Conservation (phyloP, 306 rosid species). For the Comarum palustre region DNA sequence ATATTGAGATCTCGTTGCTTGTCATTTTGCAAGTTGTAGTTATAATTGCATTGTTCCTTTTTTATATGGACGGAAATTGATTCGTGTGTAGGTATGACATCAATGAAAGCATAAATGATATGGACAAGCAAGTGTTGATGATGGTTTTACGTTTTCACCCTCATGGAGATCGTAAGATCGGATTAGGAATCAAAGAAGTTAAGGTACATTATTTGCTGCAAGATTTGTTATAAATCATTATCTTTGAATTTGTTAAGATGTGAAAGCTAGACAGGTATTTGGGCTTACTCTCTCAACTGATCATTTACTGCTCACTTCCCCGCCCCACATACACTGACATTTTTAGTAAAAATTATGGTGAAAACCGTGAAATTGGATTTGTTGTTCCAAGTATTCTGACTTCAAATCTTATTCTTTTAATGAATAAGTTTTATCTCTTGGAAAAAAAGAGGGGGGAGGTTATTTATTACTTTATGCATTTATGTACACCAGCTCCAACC, state of each 20-base stretch:
- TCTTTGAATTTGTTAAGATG: not conserved
- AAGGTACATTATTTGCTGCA: conserved; percentile 44
- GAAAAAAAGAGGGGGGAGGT: not conserved
- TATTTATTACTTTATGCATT: not conserved
- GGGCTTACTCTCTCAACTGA: not conserved
- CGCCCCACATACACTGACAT: not conserved
- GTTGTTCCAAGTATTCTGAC: not conserved
- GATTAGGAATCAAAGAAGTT: conserved; percentile 54
- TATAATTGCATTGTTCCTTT: not conserved
- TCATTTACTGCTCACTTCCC: too few relatives aligned
- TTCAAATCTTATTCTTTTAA: not conserved
- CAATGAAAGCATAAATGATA: conserved; percentile 49
- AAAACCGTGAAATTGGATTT: not conserved
- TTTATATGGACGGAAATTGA: not conserved
- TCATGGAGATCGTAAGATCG: conserved; percentile 49
- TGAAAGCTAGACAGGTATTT: not conserved
- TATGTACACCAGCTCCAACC: too few relatives aligned
- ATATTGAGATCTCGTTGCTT: not conserved
- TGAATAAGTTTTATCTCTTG: not conserved
- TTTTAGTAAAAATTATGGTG: not conserved
- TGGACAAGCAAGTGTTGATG: conserved; percentile 54
- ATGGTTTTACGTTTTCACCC: conserved; percentile 75
- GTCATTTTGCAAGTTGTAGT: not conserved
- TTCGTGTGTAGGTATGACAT: conserved; percentile 54
- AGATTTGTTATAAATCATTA: not conserved